phyloP scores from a whole-genome alignment of 768 basidiomycete species.

The Sarcomyxa edulis region DNA sequence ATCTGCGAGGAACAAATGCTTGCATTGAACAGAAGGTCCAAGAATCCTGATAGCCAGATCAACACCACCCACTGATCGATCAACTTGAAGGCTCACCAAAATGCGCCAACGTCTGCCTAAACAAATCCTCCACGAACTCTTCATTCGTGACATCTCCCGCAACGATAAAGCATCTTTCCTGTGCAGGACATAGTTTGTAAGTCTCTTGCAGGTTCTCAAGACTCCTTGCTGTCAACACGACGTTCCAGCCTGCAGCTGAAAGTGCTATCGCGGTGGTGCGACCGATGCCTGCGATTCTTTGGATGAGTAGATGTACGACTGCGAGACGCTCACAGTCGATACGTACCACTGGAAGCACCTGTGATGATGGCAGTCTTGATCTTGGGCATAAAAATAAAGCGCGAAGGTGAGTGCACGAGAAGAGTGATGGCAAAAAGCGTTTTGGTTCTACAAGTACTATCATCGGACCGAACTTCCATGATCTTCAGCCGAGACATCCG shows the following conservation, averaged over 20 bases:
- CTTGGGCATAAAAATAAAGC: too few species aligned
- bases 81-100: conserved; percentile 40
- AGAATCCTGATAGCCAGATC: conserved; percentile 34
- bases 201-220: conserved; percentile 56
- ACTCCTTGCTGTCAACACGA: conserved; percentile 63
- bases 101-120: conserved; percentile 41
- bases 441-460: too few species aligned
- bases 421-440: too few species aligned
- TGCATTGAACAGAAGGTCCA: conserved; percentile 82
- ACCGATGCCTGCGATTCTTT: conserved; percentile 48
- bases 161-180: conserved; percentile 35
- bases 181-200: conserved; percentile 30
- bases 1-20: conserved; percentile 14
- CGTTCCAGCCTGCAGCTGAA: conserved; percentile 61
- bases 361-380: conserved; percentile 20
- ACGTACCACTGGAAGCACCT: conserved; percentile 41
- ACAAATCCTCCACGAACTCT: conserved; percentile 55
- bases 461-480: too few species aligned
- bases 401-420: too few species aligned
- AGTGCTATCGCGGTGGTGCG: conserved; percentile 63
- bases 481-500: too few species aligned
- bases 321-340: conserved; percentile 10
- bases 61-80: conserved; percentile 1
- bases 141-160: conserved; percentile 66
- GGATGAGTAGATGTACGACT: background rate